Percentiles rank a stretch among this genome's conserved stretches.
These are phyloP conservation scores for Fallopia convolvulus DNA, from an alignment of 148 eudicot species.

Conservation along the genomic window DNA sequence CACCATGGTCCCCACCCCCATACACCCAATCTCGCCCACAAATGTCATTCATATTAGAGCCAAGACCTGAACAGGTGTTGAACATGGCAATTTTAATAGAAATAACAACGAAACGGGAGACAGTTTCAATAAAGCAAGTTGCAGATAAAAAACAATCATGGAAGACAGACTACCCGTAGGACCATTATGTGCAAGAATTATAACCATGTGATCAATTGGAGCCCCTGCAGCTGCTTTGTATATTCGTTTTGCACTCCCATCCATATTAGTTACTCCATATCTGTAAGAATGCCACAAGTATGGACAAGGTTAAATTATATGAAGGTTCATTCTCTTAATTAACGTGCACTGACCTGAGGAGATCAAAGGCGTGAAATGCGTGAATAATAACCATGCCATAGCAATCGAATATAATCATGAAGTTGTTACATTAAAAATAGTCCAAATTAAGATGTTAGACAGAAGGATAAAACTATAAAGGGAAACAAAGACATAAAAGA, in stretches of 20 bases:
- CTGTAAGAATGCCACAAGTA: constrained; percentile 25
- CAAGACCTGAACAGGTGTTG: constrained; percentile 49
- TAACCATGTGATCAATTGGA: constrained; percentile 48
- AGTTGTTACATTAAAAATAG: neutral
- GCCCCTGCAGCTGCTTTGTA: constrained; percentile 49
- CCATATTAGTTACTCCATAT: constrained; percentile 60
- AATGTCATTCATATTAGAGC: constrained; percentile 67
- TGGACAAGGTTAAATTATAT: neutral
- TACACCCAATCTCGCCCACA: constrained; percentile 83
- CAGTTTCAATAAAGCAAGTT: neutral
- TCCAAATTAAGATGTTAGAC: neutral
- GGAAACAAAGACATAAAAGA: neutral
- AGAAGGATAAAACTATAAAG: neutral
- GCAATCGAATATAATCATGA: neutral
- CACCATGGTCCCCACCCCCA: constrained; percentile 86
- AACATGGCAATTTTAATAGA: neutral
- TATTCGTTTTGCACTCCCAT: constrained; percentile 65
- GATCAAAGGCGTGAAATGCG: neutral
- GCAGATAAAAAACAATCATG: neutral
- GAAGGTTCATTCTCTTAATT: neutral
- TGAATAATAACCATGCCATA: neutral
- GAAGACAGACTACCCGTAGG: constrained; percentile 55
- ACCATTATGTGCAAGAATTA: constrained; percentile 90
- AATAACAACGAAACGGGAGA: neutral
- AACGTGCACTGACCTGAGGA: neutral